Evolutionary conservation across 345 rosid genomes (phyloP).

Genomic region (Acer yangbiense): DNA sequence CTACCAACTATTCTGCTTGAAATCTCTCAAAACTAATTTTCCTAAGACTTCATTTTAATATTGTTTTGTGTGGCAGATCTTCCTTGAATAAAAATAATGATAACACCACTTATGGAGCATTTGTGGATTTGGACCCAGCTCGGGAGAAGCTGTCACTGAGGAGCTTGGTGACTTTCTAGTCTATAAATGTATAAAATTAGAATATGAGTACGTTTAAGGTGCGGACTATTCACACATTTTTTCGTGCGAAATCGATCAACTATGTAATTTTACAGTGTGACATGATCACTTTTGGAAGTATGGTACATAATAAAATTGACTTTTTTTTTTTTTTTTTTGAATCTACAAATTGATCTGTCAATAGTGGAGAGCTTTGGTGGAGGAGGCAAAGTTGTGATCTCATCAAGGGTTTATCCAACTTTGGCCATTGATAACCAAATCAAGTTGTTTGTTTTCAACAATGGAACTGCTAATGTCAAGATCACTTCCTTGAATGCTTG

Average conservation of each 20-base stretch:
- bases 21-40: background rate
- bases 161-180: constrained; percentile 48
- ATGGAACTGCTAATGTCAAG: constrained; percentile 50
- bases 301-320: too few species aligned
- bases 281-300: too few species aligned
- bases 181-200: background rate
- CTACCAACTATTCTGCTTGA: background rate
- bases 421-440: constrained; percentile 41
- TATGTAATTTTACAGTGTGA: too few species aligned
- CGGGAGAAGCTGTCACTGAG: constrained; percentile 37
- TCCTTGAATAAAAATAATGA: constrained; percentile 29
- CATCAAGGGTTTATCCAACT: constrained; percentile 72
- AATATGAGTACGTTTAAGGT: too few species aligned
- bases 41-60: background rate
- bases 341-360: constrained; percentile 66
- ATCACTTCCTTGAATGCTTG: constrained; percentile 54
- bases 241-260: too few species aligned
- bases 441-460: constrained; percentile 58
- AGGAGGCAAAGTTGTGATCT: constrained; percentile 59
- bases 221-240: too few species aligned
- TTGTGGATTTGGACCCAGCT: constrained; percentile 43
- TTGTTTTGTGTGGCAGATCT: constrained; percentile 20
- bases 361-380: constrained; percentile 88
- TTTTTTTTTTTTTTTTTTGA: too few species aligned
- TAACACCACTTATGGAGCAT: constrained; percentile 41